These are phyloP conservation scores for Periconia sp. DNA, from an alignment of 2,329 filamentous ascomycete genomes.

Conservation along the genomic window DNA sequence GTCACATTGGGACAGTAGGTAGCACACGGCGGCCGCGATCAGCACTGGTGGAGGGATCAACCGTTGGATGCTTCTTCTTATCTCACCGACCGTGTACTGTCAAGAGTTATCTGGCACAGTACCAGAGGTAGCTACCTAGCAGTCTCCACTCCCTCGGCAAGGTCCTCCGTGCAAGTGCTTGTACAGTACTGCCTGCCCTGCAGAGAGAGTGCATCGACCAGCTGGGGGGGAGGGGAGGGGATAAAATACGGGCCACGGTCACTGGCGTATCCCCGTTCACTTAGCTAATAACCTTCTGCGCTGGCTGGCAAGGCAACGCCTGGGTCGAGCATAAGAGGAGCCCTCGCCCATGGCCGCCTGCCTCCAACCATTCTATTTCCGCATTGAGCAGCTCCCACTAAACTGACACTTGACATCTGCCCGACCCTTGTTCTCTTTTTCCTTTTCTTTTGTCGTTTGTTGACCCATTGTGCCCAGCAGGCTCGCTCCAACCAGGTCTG, in stretches of 20 bases:
- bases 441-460: too few relatives aligned
- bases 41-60: neutral
- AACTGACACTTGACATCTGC: too few relatives aligned
- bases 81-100: slow-evolving; percentile 13
- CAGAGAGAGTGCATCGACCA: slow-evolving; percentile 17
- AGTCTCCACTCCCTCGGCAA: slow-evolving; percentile 27
- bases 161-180: slow-evolving; percentile 19
- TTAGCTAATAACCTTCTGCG: neutral
- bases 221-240: slow-evolving; percentile 18
- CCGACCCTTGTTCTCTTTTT: too few relatives aligned
- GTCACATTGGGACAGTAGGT: neutral
- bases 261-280: neutral
- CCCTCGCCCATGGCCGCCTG: neutral
- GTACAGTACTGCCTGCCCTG: slow-evolving; percentile 3
- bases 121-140: slow-evolving; percentile 24
- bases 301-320: neutral
- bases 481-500: too few relatives aligned
- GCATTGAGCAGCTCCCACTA: neutral
- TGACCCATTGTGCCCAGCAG: too few relatives aligned
- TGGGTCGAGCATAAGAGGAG: neutral
- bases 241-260: slow-evolving; percentile 12
- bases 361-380: too few relatives aligned
- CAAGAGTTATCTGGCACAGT: slow-evolving; percentile 7
- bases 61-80: slow-evolving; percentile 15
- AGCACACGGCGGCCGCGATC: neutral